Evolutionary conservation across 768 basidiomycete species (phyloP).

Genomic region (Dentipellis sp.): DNA sequence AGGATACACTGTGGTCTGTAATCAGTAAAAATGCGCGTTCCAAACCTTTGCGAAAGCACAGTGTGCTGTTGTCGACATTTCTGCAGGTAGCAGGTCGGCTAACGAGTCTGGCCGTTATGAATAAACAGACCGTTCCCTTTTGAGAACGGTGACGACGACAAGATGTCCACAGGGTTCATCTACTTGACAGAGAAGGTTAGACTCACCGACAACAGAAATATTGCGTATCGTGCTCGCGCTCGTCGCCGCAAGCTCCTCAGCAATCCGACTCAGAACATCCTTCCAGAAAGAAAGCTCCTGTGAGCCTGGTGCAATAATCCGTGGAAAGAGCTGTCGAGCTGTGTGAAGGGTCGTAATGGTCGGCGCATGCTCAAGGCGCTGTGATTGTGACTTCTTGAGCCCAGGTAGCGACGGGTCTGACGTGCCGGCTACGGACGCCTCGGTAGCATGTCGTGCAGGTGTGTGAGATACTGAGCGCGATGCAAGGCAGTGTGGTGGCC

Average conservation of each 20-base stretch:
- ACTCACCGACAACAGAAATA: constrained; percentile 9
- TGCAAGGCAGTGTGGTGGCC: background rate
- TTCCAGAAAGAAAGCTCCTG: constrained; percentile 8
- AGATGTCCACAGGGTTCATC: no score
- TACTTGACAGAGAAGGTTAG: no score
- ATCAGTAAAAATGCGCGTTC: no score
- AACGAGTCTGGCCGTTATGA: no score
- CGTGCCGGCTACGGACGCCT: no score
- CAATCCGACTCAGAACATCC: constrained; percentile 2
- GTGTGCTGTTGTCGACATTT: no score
- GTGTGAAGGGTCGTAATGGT: constrained; percentile 9
- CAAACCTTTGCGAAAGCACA: no score
- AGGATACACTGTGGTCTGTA: background rate
- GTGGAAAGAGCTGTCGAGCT: constrained; percentile 5
- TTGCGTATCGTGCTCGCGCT: background rate
- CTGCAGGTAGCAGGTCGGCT: no score
- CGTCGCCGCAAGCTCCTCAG: constrained; percentile 4
- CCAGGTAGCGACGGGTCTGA: no score
- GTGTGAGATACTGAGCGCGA: background rate
- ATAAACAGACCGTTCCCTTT: no score
- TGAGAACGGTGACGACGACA: no score
- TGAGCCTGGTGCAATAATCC: constrained; percentile 8
- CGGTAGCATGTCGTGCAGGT: background rate
- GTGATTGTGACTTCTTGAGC: no score
- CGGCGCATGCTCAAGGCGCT: constrained; percentile 6